Evolutionary conservation across 2,329 filamentous ascomycete species (phyloP).

Genomic region (Cladosporium sp.): DNA sequence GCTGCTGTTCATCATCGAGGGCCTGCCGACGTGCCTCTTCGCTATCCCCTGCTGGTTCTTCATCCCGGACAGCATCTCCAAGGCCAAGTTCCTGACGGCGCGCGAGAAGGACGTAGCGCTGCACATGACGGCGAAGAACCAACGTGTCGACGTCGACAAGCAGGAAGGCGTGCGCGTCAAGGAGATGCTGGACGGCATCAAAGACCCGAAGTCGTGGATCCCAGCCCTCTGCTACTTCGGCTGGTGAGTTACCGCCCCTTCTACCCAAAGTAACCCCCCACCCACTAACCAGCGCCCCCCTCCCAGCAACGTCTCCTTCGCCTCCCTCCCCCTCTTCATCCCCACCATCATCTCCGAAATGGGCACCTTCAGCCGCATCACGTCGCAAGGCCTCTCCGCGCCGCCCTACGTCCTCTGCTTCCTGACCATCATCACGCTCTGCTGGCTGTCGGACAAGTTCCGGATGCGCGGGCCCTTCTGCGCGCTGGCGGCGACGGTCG

Average conservation of each 20-base stretch:
- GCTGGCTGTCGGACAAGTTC: conserved; percentile 33
- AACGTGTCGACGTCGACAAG: conserved; percentile 15
- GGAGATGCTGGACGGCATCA: conserved; percentile 45
- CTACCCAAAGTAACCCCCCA: background rate
- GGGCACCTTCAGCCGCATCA: conserved; percentile 57
- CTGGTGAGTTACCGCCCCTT: conserved; percentile 25
- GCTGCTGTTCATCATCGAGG: conserved; percentile 56
- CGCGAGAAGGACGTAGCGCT: conserved; percentile 54
- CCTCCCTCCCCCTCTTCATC: conserved; percentile 41
- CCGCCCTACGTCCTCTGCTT: conserved; percentile 45
- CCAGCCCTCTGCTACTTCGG: conserved; percentile 50
- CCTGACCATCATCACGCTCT: conserved; percentile 32
- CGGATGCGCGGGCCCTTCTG: conserved; percentile 36
- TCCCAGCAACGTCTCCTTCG: conserved; percentile 54
- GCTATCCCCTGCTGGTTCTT: conserved; percentile 50
- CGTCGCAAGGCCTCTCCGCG: conserved; percentile 65
- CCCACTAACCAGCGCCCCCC: background rate
- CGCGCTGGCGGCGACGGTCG: conserved; percentile 30
- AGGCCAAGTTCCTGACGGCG: conserved; percentile 47
- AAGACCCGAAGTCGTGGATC: conserved; percentile 26
- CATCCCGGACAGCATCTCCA: conserved; percentile 46
- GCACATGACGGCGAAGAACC: conserved; percentile 22
- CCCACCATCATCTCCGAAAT: conserved; percentile 47
- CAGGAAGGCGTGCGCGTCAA: conserved; percentile 41
- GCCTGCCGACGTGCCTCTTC: conserved; percentile 52